These are phyloP conservation scores for Actinomortierella wolfii DNA, from an alignment of 371 early-diverging fungal genomes.

Conservation along the genomic window DNA sequence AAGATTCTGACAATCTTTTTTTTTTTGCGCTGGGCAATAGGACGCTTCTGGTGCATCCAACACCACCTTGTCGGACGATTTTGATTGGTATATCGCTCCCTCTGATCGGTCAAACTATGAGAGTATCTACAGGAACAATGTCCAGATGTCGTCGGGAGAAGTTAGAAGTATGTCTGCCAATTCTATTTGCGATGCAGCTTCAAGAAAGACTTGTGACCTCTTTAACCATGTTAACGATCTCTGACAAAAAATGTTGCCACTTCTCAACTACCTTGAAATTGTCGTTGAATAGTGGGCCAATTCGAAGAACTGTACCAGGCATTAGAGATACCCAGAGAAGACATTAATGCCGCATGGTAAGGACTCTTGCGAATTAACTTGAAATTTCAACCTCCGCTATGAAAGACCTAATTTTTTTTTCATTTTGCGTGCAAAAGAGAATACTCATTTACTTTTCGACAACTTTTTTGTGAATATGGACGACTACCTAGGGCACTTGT, in stretches of 20 bases:
- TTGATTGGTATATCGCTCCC: conserved; percentile 78
- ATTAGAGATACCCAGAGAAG: conserved; percentile 61
- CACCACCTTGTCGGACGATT: conserved; percentile 54
- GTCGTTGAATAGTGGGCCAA: conserved; percentile 51
- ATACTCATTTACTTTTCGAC: neutral
- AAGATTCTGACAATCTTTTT: neutral
- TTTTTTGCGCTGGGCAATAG: conserved; percentile 14
- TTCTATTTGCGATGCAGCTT: neutral
- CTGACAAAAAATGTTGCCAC: neutral
- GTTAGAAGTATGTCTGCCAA: conserved; percentile 57
- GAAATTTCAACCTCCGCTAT: neutral
- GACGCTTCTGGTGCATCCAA: conserved; percentile 28
- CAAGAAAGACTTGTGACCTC: too few relatives aligned
- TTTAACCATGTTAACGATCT: too few relatives aligned
- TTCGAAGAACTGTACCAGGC: conserved; percentile 68
- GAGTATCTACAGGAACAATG: conserved; percentile 63
- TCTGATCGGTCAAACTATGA: conserved; percentile 73
- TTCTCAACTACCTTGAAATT: neutral
- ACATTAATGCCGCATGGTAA: conserved; percentile 66
- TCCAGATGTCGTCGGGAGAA: conserved; percentile 59
- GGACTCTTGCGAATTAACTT: conserved; percentile 7
- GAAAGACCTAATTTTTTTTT: too few relatives aligned
- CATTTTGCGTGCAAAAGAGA: too few relatives aligned
- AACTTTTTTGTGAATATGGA: neutral
- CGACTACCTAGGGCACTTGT: conserved; percentile 53